phyloP scores from a whole-genome alignment of 2,329 filamentous ascomycete genomes.

The Fusarium haematococcum region DNA sequence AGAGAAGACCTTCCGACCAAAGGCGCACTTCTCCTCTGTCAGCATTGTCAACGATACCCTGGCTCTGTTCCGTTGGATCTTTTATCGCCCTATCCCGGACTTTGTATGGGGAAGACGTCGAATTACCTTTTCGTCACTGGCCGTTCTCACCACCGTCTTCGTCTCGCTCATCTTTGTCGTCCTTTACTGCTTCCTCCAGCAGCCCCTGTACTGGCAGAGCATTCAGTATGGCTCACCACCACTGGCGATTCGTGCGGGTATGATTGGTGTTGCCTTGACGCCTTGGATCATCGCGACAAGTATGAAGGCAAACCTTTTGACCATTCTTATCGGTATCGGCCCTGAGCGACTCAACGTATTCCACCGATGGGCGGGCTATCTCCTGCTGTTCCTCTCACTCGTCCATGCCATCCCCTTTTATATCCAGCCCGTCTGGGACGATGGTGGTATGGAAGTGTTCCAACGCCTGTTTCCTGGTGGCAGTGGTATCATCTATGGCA shows the following conservation, averaged over 20 bases:
- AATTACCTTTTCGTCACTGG: conserved; percentile 84
- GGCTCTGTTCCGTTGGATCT: conserved; percentile 87
- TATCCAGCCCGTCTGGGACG: conserved; percentile 86
- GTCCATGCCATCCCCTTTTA: conserved; percentile 93
- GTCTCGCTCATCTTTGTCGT: conserved; percentile 78
- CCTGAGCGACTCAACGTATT: conserved; percentile 93
- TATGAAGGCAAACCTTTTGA: conserved; percentile 91
- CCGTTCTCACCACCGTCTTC: conserved; percentile 75
- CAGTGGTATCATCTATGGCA: conserved; percentile 83
- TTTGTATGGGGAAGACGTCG: conserved; percentile 74
- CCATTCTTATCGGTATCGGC: conserved; percentile 87
- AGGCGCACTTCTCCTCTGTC: conserved; percentile 82
- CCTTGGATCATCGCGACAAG: conserved; percentile 93
- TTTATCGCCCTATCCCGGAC: conserved; percentile 87
- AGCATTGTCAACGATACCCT: conserved; percentile 80
- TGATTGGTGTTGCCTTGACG: conserved; percentile 91
- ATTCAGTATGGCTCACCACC: conserved; percentile 90
- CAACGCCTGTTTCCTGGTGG: conserved; percentile 74
- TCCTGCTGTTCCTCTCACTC: conserved; percentile 84
- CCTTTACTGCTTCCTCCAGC: conserved; percentile 86
- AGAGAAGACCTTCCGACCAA: conserved; percentile 68
- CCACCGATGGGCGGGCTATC: conserved; percentile 90
- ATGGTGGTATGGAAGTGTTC: conserved; percentile 78
- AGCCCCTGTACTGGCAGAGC: conserved; percentile 89
- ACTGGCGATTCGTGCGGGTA: conserved; percentile 85